Conservation (phyloP, 148 eudicot genomes). For the Camellia sinensis region DNA sequence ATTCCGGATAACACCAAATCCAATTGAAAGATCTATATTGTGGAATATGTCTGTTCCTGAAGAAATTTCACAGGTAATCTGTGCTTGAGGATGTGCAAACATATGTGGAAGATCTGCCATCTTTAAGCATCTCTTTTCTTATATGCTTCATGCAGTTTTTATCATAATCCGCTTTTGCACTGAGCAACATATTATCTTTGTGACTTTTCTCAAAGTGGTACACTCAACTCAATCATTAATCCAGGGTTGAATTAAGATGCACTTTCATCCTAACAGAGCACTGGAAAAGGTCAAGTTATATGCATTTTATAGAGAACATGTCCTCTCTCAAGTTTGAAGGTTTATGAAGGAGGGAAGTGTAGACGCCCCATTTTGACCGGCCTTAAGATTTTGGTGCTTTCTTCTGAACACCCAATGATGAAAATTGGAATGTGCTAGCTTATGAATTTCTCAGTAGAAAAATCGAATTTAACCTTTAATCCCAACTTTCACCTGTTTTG, state of each 20-base stretch:
- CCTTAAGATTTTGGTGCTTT: no score
- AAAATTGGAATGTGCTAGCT: no score
- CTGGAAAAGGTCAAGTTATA: neutral
- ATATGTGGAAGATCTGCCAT: neutral
- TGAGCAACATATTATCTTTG: neutral
- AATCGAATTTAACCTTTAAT: no score
- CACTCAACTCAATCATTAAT: neutral
- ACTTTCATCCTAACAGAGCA: neutral
- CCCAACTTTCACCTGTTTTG: no score
- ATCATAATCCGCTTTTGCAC: neutral
- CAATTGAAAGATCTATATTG: slow-evolving; percentile 67
- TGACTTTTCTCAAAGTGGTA: neutral
- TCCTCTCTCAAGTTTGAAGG: neutral
- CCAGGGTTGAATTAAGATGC: neutral
- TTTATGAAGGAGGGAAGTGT: neutral
- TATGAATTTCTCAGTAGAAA: no score
- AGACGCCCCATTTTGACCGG: no score
- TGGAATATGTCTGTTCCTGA: slow-evolving; percentile 77
- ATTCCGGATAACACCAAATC: slow-evolving; percentile 54
- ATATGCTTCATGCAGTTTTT: neutral
- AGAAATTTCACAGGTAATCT: slow-evolving; percentile 57
- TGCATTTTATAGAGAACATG: neutral
- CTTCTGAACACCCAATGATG: no score
- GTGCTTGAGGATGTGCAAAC: slow-evolving; percentile 11
- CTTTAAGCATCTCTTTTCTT: neutral